A percentile compares a stretch with the other conserved stretches of the same genome.
These are phyloP conservation scores for Globisporangium parvum DNA, from an alignment of 352 stramenopile genomes.

Conservation along the genomic window DNA sequence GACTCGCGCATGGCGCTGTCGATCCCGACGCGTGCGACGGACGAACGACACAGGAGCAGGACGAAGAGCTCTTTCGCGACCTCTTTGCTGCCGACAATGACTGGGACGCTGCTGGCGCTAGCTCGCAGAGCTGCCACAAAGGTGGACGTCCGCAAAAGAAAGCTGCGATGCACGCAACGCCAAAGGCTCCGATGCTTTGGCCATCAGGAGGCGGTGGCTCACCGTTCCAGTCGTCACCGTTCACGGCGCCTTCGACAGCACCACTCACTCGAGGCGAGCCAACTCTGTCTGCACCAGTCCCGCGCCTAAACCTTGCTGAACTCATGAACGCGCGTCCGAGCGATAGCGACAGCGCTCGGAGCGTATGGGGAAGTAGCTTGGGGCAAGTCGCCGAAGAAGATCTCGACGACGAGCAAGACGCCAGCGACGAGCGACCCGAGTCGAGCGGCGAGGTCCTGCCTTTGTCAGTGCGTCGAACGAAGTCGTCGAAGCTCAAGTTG, in stretches of 20 bases:
- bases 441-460: background rate
- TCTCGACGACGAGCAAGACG: conserved; percentile 21
- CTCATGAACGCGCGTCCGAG: conserved; percentile 33
- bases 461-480: background rate
- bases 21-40: conserved; percentile 2
- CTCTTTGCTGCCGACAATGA: conserved; percentile 42
- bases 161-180: background rate
- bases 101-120: conserved; percentile 6
- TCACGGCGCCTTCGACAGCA: background rate
- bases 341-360: background rate
- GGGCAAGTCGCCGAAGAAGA: conserved; percentile 13
- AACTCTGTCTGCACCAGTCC: conserved; percentile 22
- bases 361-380: conserved; percentile 5
- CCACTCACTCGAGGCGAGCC: background rate
- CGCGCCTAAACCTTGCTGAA: conserved; percentile 38
- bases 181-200: background rate
- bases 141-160: conserved; percentile 3
- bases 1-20: background rate
- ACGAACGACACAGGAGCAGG: conserved; percentile 23
- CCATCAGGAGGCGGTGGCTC: background rate
- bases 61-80: conserved; percentile 68
- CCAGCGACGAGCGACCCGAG: conserved; percentile 10
- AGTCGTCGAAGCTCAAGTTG: background rate
- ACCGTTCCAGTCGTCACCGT: background rate
- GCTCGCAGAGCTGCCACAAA: background rate